A percentile compares a stretch with the other conserved stretches of the same genome.
Evolutionary conservation across 225 moss, liverwort and hornwort genomes (phyloP).

Genomic region (Physcomitrellopsis africana): DNA sequence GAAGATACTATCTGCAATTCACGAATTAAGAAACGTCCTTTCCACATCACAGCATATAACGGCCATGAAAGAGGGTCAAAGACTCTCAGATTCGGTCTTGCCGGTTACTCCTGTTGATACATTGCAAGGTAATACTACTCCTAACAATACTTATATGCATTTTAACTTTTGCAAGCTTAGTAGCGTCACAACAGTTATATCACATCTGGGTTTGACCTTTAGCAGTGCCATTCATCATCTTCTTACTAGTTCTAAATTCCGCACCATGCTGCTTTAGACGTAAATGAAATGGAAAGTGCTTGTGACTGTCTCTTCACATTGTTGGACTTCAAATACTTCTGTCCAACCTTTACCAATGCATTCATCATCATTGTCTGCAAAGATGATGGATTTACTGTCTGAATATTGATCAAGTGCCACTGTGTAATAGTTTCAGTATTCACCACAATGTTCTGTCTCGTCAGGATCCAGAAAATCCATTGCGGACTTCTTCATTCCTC

Average conservation of each 20-base stretch:
- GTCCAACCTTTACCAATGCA: constrained; percentile 8
- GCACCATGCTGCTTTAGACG: constrained; percentile 3
- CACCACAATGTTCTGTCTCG: constrained; percentile 18
- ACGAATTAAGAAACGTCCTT: constrained; percentile 57
- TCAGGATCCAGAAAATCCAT: constrained; percentile 61
- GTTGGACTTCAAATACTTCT: constrained; percentile 20
- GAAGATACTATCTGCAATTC: constrained; percentile 80
- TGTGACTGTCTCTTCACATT: constrained; percentile 8
- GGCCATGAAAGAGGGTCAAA: constrained; percentile 30
- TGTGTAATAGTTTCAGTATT: constrained; percentile 18
- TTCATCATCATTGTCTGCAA: constrained; percentile 10
- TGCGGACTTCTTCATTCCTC: constrained; percentile 70
- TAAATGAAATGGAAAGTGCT: constrained; percentile 12
- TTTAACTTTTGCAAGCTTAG: constrained; percentile 1
- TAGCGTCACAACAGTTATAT: neutral
- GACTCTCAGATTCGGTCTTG: constrained; percentile 32
- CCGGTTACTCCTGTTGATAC: constrained; percentile 27
- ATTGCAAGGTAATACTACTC: constrained; percentile 37
- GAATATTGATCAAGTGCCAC: constrained; percentile 12
- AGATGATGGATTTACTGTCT: constrained; percentile 15
- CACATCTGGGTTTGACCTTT: neutral
- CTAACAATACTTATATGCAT: neutral
- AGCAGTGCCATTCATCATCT: neutral
- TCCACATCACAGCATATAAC: constrained; percentile 15
- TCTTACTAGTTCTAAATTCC: neutral